Evolutionary conservation across 2,329 filamentous ascomycete species (phyloP).

Genomic region (Xylariaceae sp.): DNA sequence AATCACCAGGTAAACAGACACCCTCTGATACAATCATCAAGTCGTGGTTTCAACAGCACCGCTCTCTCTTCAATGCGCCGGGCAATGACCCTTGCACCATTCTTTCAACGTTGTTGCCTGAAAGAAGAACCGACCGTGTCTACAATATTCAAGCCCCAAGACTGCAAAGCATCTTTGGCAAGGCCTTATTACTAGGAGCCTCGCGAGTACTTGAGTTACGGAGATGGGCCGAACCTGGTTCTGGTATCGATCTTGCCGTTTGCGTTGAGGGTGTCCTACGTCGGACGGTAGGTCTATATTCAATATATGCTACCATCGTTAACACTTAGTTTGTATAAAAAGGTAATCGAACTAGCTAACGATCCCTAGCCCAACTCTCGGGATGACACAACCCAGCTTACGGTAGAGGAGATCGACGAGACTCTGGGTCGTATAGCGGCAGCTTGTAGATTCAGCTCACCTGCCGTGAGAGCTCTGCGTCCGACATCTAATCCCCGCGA

Average conservation of each 20-base stretch:
- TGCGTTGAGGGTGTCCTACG: conserved; percentile 72
- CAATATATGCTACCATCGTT: background rate
- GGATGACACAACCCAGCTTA: conserved; percentile 54
- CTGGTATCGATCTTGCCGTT: conserved; percentile 71
- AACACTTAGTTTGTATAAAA: background rate
- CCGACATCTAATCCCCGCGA: conserved; percentile 35
- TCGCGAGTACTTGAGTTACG: conserved; percentile 67
- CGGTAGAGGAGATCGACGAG: conserved; percentile 75
- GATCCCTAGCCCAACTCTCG: conserved; percentile 53
- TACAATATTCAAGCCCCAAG: conserved; percentile 70
- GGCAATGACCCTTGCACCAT: conserved; percentile 68
- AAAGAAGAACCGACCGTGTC: conserved; percentile 77
- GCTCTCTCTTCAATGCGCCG: conserved; percentile 60
- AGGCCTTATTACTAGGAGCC: conserved; percentile 69
- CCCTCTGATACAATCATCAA: conserved; percentile 50
- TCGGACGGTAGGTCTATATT: conserved; percentile 59
- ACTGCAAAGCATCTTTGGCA: conserved; percentile 71
- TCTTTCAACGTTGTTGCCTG: conserved; percentile 77
- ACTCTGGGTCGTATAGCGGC: conserved; percentile 72
- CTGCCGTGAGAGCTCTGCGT: conserved; percentile 56
- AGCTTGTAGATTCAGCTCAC: conserved; percentile 73
- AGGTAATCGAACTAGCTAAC: background rate
- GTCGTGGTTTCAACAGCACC: conserved; percentile 74
- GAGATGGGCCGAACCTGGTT: conserved; percentile 64
- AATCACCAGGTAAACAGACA: conserved; percentile 41